These are phyloP conservation scores for Diaporthe australafricana DNA, from an alignment of 2,329 filamentous ascomycete species.

Conservation along the genomic window DNA sequence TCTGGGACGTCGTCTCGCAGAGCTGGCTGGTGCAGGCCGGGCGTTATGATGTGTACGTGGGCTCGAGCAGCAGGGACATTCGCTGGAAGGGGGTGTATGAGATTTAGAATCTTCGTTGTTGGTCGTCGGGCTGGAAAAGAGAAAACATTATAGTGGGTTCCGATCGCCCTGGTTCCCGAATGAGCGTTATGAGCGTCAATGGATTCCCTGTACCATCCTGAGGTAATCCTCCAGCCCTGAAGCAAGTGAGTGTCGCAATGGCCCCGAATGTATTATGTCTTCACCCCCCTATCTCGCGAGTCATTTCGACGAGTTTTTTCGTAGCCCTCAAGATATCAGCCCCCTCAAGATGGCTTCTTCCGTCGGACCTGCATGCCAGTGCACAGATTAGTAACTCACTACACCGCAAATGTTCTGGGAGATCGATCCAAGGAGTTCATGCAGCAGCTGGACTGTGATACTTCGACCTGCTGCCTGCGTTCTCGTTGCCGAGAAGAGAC, in stretches of 20 bases:
- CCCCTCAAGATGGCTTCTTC: too few species aligned
- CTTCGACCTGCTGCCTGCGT: neutral
- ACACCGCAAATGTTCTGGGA: neutral
- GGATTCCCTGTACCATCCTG: too few species aligned
- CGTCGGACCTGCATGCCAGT: neutral
- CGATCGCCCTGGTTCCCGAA: neutral
- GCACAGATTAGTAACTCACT: neutral
- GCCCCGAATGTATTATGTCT: too few species aligned
- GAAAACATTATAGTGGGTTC: too few species aligned
- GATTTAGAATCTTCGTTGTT: neutral
- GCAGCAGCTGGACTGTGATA: neutral
- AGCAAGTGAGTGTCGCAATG: too few species aligned
- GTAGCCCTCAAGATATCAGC: neutral
- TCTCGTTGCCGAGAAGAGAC: neutral
- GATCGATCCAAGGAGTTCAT: neutral
- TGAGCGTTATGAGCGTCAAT: neutral
- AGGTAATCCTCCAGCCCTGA: too few species aligned
- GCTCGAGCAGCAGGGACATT: constrained; percentile 58
- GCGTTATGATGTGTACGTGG: constrained; percentile 56
- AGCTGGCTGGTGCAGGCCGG: constrained; percentile 65
- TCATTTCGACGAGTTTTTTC: too few species aligned
- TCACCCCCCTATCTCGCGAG: too few species aligned
- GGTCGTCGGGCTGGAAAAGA: too few species aligned
- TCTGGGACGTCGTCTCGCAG: constrained; percentile 71
- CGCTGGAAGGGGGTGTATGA: constrained; percentile 37